phyloP scores from a whole-genome alignment of 2,329 filamentous ascomycete genomes.

The Neopestalotiopsis rosae region DNA sequence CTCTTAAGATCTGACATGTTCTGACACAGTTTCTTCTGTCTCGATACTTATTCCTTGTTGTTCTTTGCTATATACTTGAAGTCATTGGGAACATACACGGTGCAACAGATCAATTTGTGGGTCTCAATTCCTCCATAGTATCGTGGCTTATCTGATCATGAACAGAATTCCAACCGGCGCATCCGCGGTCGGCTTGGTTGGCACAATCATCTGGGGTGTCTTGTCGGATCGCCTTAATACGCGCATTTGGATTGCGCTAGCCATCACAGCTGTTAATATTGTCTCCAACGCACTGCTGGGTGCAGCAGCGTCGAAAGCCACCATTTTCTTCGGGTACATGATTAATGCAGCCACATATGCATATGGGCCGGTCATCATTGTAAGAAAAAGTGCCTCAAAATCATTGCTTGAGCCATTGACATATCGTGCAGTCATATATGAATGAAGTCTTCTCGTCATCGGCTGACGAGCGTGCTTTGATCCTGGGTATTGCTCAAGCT shows the following conservation, averaged over 20 bases:
- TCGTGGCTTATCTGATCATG: background rate
- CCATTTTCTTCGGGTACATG: conserved; percentile 12
- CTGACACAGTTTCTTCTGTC: conserved; percentile 6
- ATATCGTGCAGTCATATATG: background rate
- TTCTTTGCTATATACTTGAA: conserved; percentile 14
- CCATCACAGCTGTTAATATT: conserved; percentile 4
- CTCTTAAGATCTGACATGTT: background rate
- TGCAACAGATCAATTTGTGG: conserved; percentile 10
- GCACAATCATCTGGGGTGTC: conserved; percentile 5
- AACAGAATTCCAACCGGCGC: conserved; percentile 7
- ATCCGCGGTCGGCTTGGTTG: conserved; percentile 6
- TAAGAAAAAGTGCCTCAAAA: background rate
- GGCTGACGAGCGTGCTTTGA: conserved; percentile 7
- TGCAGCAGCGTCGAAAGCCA: background rate
- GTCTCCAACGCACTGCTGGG: conserved; percentile 8
- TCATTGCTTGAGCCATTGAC: background rate
- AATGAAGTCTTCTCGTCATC: background rate
- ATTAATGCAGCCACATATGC: conserved; percentile 12
- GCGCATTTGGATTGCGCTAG: conserved; percentile 6
- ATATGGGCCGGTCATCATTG: conserved; percentile 7
- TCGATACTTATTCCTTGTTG: conserved; percentile 3
- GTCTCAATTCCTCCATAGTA: background rate
- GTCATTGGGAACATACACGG: conserved; percentile 1
- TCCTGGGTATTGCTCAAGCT: conserved; percentile 7
- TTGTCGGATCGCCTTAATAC: conserved; percentile 6